Evolutionary conservation across 257 asterid species (phyloP).

Genomic region (Solanum etuberosum): DNA sequence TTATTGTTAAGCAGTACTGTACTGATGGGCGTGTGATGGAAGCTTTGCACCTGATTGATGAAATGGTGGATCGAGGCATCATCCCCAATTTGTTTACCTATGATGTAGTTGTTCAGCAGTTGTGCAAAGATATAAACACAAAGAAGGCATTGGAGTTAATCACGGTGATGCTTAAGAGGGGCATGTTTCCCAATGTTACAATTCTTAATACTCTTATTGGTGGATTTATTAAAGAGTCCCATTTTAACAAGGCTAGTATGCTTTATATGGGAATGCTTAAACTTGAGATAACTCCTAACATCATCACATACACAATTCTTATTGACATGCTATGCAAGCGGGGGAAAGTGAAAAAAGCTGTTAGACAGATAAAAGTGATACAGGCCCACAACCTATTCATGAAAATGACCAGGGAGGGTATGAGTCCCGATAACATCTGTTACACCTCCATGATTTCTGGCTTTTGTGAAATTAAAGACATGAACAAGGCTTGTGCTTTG

Average conservation of each 20-base stretch:
- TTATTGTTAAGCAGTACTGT: slow-evolving; percentile 23
- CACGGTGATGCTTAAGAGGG: slow-evolving; percentile 40
- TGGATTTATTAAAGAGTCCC: slow-evolving; percentile 40
- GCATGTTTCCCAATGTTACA: slow-evolving; percentile 35
- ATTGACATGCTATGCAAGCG: slow-evolving; percentile 21
- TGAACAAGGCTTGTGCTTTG: slow-evolving; percentile 27
- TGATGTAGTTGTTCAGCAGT: slow-evolving; percentile 20
- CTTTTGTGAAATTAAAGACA: slow-evolving; percentile 27
- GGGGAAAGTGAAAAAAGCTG: slow-evolving; percentile 25
- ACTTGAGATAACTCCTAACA: slow-evolving; percentile 37
- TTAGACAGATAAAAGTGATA: slow-evolving; percentile 12
- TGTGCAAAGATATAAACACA: slow-evolving; percentile 27
- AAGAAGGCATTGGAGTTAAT: slow-evolving; percentile 43
- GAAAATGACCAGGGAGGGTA: slow-evolving; percentile 23
- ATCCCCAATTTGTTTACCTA: slow-evolving; percentile 15
- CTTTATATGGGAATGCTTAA: slow-evolving; percentile 35
- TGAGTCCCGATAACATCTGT: slow-evolving; percentile 21
- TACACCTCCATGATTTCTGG: slow-evolving; percentile 47
- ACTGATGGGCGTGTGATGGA: slow-evolving; percentile 21
- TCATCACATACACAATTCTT: slow-evolving; percentile 29
- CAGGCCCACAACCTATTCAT: slow-evolving; percentile 34
- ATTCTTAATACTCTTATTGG: slow-evolving; percentile 34
- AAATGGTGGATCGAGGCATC: slow-evolving; percentile 20
- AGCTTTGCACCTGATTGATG: slow-evolving; percentile 20
- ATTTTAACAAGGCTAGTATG: slow-evolving; percentile 25